These are phyloP conservation scores for Ascochyta rabiei DNA, from an alignment of 2,329 filamentous ascomycete genomes.

Conservation along the genomic window DNA sequence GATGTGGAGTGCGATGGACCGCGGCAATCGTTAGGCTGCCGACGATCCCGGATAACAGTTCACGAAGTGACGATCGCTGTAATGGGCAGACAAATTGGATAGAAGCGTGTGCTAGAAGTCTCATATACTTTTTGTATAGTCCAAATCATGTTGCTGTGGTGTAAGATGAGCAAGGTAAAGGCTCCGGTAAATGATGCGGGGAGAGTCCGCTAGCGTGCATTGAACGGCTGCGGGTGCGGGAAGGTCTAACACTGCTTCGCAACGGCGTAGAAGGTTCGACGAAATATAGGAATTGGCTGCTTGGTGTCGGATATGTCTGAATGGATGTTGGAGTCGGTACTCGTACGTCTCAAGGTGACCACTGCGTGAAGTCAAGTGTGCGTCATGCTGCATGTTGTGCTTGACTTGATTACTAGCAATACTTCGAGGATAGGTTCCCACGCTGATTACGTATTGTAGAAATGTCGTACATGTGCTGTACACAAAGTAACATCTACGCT, in stretches of 20 bases:
- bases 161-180: not conserved
- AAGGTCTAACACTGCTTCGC: not conserved
- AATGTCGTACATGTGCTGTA: not conserved
- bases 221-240: slow-evolving; percentile 3
- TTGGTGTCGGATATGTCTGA: not conserved
- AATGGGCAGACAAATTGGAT: not conserved
- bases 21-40: not conserved
- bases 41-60: not conserved
- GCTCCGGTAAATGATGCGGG: slow-evolving; percentile 6
- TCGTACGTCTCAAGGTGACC: not conserved
- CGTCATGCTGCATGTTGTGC: not conserved
- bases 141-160: slow-evolving; percentile 10
- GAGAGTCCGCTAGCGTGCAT: slow-evolving; percentile 9
- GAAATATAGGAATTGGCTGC: not conserved
- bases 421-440: not conserved
- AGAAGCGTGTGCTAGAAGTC: not conserved
- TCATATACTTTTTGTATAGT: not conserved
- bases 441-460: not conserved
- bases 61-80: too few species aligned
- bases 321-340: not conserved
- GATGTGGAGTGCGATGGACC: not conserved
- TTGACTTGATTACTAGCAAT: not conserved
- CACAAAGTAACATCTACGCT: not conserved
- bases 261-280: not conserved
- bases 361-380: not conserved